phyloP scores from a whole-genome alignment of 441 rosid species.

The Gossypium lobatum region DNA sequence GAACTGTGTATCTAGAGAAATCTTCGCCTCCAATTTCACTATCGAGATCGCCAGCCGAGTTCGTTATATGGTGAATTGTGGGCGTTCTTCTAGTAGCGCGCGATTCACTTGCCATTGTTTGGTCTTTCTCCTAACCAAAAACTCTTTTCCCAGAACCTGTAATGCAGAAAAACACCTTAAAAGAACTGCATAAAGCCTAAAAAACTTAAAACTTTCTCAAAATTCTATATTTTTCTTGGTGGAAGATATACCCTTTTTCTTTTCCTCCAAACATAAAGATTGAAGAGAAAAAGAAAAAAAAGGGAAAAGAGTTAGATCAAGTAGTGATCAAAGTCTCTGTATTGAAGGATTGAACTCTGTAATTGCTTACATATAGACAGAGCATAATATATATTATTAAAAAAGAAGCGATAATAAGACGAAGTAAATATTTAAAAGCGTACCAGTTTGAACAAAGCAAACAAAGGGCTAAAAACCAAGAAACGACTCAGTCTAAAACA shows the following conservation, averaged over 20 bases:
- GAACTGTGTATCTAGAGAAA: slow-evolving; percentile 38
- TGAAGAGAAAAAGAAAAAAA: background rate
- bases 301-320: background rate
- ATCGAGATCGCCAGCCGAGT: slow-evolving; percentile 34
- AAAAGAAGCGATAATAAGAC: background rate
- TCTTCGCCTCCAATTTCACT: slow-evolving; percentile 36
- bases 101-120: slow-evolving; percentile 31
- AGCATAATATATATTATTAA: background rate
- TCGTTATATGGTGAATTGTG: slow-evolving; percentile 34
- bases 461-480: slow-evolving; percentile 6
- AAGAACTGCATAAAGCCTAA: background rate
- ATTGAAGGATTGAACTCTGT: background rate
- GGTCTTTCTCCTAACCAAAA: background rate
- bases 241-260: too few relatives aligned
- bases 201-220: background rate
- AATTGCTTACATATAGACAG: background rate
- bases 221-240: background rate
- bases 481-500: slow-evolving; percentile 20
- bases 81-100: slow-evolving; percentile 19
- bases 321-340: background rate
- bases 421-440: background rate
- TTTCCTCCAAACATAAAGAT: too few relatives aligned
- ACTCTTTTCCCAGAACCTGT: slow-evolving; percentile 13
- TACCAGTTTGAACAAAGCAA: slow-evolving; percentile 23
- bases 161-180: slow-evolving; percentile 3